These are phyloP conservation scores for Rehmannia glutinosa DNA, from an alignment of 257 asterid genomes.

Conservation along the genomic window DNA sequence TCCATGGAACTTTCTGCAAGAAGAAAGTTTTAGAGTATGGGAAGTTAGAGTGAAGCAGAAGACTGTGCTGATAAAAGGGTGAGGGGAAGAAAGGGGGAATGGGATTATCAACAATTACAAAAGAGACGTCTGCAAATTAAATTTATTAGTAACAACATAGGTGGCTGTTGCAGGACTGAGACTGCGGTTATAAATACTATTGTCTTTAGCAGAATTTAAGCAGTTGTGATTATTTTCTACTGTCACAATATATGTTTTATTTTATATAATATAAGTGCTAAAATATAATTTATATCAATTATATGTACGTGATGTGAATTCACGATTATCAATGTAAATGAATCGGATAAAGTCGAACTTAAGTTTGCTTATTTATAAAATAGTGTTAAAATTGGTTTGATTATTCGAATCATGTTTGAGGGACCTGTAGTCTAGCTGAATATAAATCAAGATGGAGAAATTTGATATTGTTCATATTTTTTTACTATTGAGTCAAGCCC, in stretches of 20 bases:
- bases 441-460: too few relatives aligned
- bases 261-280: not conserved
- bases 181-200: slow-evolving; percentile 13
- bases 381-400: too few relatives aligned
- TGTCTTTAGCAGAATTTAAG: slow-evolving; percentile 23
- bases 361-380: too few relatives aligned
- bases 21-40: not conserved
- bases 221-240: not conserved
- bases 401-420: too few relatives aligned
- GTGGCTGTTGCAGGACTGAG: slow-evolving; percentile 36
- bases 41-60: slow-evolving; percentile 9
- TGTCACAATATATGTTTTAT: not conserved
- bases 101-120: slow-evolving; percentile 12
- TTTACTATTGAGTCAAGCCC: too few relatives aligned
- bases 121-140: slow-evolving; percentile 26
- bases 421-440: too few relatives aligned
- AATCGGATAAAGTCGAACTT: too few relatives aligned
- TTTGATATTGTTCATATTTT: too few relatives aligned
- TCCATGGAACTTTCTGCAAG: not conserved
- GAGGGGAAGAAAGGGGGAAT: slow-evolving; percentile 8
- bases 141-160: slow-evolving; percentile 29
- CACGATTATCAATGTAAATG: too few relatives aligned
- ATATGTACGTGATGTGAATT: too few relatives aligned
- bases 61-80: slow-evolving; percentile 7
- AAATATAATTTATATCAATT: too few relatives aligned